A percentile compares a stretch with the other conserved stretches of the same genome.
These are phyloP conservation scores for Phytophthora macrochlamydospora DNA, from an alignment of 352 stramenopile genomes.

Conservation along the genomic window DNA sequence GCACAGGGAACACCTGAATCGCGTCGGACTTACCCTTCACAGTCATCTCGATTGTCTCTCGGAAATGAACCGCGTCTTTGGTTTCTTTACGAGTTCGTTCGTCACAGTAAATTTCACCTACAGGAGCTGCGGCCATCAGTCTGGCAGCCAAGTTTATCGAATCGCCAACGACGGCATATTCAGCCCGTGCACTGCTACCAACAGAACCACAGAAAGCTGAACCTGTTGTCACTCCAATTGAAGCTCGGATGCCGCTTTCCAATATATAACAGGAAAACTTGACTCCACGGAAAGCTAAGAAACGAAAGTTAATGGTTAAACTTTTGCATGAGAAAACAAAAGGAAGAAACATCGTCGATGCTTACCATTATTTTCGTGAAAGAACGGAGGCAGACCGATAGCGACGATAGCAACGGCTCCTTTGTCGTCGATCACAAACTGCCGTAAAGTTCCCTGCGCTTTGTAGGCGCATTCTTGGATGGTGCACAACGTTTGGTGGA, in stretches of 20 bases:
- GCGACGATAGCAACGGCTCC: slow-evolving; percentile 79
- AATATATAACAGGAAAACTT: slow-evolving; percentile 57
- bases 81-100: slow-evolving; percentile 64
- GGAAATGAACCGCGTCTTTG: slow-evolving; percentile 61
- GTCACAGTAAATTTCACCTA: slow-evolving; percentile 79
- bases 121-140: slow-evolving; percentile 68
- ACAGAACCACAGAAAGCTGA: slow-evolving; percentile 81
- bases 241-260: too few species aligned
- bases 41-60: slow-evolving; percentile 42
- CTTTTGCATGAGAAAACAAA: too few species aligned
- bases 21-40: slow-evolving; percentile 69
- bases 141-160: slow-evolving; percentile 84
- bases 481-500: slow-evolving; percentile 64
- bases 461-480: slow-evolving; percentile 85
- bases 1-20: slow-evolving; percentile 57
- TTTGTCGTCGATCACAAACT: slow-evolving; percentile 91
- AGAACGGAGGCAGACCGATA: slow-evolving; percentile 79
- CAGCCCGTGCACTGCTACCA: slow-evolving; percentile 65
- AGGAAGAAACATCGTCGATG: too few species aligned
- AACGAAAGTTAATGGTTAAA: background rate
- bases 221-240: slow-evolving; percentile 55
- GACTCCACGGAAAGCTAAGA: slow-evolving; percentile 39
- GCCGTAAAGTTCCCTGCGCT: slow-evolving; percentile 77
- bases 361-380: slow-evolving; percentile 86
- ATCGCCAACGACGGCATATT: slow-evolving; percentile 86